These are phyloP conservation scores for Carallia pectinifolia DNA, from an alignment of 345 rosid genomes.

Conservation along the genomic window DNA sequence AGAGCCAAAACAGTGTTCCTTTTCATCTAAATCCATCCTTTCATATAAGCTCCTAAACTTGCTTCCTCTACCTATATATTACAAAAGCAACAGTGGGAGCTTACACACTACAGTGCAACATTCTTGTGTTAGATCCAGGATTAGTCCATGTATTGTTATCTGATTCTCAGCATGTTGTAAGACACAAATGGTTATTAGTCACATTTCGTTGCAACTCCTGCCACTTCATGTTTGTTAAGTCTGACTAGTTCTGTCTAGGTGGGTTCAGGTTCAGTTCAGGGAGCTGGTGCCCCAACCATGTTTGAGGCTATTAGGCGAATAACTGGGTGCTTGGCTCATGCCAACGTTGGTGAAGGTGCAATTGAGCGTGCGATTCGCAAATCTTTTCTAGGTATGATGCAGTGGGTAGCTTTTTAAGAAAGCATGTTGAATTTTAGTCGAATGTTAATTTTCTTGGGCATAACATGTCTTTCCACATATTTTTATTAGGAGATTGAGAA, in stretches of 20 bases:
- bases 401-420: constrained; percentile 4
- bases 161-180: neutral
- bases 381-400: constrained; percentile 77
- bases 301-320: constrained; percentile 93
- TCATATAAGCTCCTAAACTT: neutral
- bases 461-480: neutral
- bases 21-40: neutral
- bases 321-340: constrained; percentile 56
- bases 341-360: constrained; percentile 53
- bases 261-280: constrained; percentile 86
- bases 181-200: neutral
- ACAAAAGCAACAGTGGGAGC: no score
- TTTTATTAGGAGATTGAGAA: neutral
- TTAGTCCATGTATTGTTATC: neutral
- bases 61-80: no score
- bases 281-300: constrained; percentile 94
- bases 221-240: neutral
- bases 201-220: neutral
- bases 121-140: neutral
- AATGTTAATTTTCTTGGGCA: neutral
- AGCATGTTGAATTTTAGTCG: constrained; percentile 2
- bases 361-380: constrained; percentile 71
- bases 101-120: no score
- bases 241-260: constrained; percentile 51
- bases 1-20: neutral